These are phyloP conservation scores for Calonectria hawksworthii DNA, from an alignment of 2,329 filamentous ascomycete genomes.

Conservation along the genomic window DNA sequence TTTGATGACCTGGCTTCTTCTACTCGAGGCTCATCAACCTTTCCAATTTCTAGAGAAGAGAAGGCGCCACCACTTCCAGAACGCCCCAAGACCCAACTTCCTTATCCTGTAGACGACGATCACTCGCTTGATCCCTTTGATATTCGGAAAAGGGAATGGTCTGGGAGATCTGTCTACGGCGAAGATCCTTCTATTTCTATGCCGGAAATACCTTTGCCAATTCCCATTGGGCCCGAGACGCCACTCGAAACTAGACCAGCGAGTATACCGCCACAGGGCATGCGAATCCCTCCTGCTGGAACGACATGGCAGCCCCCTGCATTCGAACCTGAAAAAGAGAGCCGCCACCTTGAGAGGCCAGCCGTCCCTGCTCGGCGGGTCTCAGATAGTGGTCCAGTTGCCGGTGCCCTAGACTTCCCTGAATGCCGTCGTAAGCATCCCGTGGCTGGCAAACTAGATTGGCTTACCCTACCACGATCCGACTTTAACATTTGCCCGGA, in stretches of 20 bases:
- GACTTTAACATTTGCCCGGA: constrained; percentile 86
- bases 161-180: constrained; percentile 26
- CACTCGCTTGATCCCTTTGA: constrained; percentile 42
- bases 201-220: constrained; percentile 44
- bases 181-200: constrained; percentile 31
- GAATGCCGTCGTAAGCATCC: constrained; percentile 78
- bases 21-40: constrained; percentile 49
- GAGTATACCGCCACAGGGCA: constrained; percentile 40
- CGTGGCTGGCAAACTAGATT: constrained; percentile 77
- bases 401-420: constrained; percentile 64
- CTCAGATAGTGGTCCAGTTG: constrained; percentile 58
- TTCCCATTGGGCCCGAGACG: constrained; percentile 38
- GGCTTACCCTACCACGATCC: constrained; percentile 82
- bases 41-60: constrained; percentile 45
- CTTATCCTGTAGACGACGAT: constrained; percentile 57
- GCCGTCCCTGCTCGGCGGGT: constrained; percentile 66
- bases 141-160: constrained; percentile 36
- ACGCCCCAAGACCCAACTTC: constrained; percentile 45
- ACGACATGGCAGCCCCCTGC: constrained; percentile 61
- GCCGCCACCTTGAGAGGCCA: constrained; percentile 53
- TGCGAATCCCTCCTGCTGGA: constrained; percentile 28
- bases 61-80: constrained; percentile 33
- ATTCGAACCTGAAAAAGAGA: constrained; percentile 58
- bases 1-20: constrained; percentile 30
- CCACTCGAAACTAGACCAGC: constrained; percentile 41